Base-by-base conservation (phyloP, 169 alveolate genomes). In the Eimeria falciformis region DNA sequence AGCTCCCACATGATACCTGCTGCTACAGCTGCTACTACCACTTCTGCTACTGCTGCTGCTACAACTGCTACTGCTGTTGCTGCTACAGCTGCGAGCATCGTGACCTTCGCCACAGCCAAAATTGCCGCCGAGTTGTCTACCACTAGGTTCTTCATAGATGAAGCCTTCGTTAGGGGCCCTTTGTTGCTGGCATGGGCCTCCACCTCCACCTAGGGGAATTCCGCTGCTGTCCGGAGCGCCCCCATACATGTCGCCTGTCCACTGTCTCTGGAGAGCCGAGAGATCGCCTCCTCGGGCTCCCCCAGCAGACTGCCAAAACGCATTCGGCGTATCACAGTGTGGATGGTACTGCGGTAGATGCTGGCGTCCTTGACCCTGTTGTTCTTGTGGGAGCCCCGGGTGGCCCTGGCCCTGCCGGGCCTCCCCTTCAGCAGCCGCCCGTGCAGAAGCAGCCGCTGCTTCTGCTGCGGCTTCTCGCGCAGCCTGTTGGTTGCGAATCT, bases 11-110 rank as follows among this genome's bases (percentile, higher is more conserved):
- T 43, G 50, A 33, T 43, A 37, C 84, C 47, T 14, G 56, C 55
- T 17, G 83, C 82, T 69, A 47, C 45, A 9, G 11, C 14, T 6
- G 45, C 55, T 27, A 18, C 29, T 18, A 25, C 37, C 12, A 25
- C 21, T 65, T 12, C 77, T 23, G 77, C 37, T n/a, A 25, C 45
- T n/a, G 78, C 37, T 66, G 78, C 37, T 25, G 78, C 78, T 66
- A 25, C 78, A 17, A 25, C 78, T 66, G 83, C 55, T 71, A 23
- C 83, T 71, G 83, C 55, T 33, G 83, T 14, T 27, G 83, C 55
- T 71, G 83, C 55, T 33, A 47, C 25, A 25, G 55, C 53, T 71
- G 53, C 46, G 37, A 14, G 43, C 23, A 27, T 25, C 37, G 33
- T 46, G 25, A 1, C 43, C 45, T 40, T 33, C 18, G 58, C 27